Evolutionary conservation across 768 basidiomycete genomes (phyloP).

Genomic region (Suillus brevipes): DNA sequence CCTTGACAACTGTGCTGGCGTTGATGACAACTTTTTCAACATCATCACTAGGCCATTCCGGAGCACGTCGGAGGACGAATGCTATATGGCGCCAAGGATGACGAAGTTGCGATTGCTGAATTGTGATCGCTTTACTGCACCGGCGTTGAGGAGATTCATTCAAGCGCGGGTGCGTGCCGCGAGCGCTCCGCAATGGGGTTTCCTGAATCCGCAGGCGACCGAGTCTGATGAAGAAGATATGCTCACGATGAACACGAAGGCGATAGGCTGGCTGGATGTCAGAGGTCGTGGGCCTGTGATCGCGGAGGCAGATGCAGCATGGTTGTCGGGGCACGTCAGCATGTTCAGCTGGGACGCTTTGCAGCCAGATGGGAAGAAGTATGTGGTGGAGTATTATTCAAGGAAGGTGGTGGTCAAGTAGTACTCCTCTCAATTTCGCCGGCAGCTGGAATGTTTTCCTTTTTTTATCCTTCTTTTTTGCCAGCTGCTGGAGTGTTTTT

Average conservation of each 20-base stretch:
- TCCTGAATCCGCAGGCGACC: neutral
- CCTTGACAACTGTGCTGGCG: neutral
- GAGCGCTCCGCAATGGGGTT: neutral
- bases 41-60: neutral
- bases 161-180: neutral
- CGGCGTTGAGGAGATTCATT: neutral
- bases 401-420: neutral
- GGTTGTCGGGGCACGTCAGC: neutral
- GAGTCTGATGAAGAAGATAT: no score
- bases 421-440: no score
- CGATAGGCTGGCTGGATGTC: neutral
- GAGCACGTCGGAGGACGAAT: neutral
- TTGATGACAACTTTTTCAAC: neutral
- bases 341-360: conserved; percentile 5
- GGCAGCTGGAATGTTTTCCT: no score
- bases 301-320: neutral
- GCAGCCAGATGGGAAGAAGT: conserved; percentile 8
- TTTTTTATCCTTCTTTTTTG: no score
- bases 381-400: neutral
- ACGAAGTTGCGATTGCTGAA: neutral
- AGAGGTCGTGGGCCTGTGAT: conserved; percentile 4
- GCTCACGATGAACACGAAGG: no score
- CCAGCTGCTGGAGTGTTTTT: no score
- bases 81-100: neutral
- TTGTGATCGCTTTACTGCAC: neutral